Conservation (phyloP, 257 asterid genomes). For the Linderniella brevidens region DNA sequence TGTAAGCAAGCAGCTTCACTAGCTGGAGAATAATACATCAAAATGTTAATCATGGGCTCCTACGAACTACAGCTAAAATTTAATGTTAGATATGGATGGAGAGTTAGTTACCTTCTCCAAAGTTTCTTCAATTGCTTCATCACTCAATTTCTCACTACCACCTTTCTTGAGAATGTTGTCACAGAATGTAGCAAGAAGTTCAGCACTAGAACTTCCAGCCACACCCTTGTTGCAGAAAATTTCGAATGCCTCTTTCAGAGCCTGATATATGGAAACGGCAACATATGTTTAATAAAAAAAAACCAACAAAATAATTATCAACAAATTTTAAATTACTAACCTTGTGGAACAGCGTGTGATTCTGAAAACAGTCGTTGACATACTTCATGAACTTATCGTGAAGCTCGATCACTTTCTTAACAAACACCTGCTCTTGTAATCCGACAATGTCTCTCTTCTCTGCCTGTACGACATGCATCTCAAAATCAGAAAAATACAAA, state of each 20-base stretch:
- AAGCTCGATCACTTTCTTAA: constrained; percentile 82
- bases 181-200: constrained; percentile 93
- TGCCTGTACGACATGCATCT: constrained; percentile 40
- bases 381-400: constrained; percentile 94
- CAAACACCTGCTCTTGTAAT: constrained; percentile 94
- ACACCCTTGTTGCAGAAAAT: constrained; percentile 95
- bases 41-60: constrained; percentile 12
- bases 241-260: constrained; percentile 98
- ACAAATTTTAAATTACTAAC: constrained; percentile 22
- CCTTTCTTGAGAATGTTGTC: constrained; percentile 97
- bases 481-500: constrained; percentile 10
- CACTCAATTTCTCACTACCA: constrained; percentile 94
- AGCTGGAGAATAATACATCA: constrained; percentile 41
- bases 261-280: constrained; percentile 20
- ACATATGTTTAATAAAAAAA: neutral
- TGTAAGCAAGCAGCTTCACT: constrained; percentile 88
- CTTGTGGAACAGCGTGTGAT: constrained; percentile 98
- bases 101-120: constrained; percentile 75
- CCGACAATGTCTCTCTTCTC: constrained; percentile 86
- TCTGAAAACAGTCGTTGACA: constrained; percentile 72
- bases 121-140: constrained; percentile 97
- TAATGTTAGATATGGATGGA: too few species aligned
- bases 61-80: constrained; percentile 2
- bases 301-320: constrained; percentile 6
- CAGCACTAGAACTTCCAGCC: constrained; percentile 97